Conservation (phyloP, 2,329 filamentous ascomycete species). For the Botrytis medusae region DNA sequence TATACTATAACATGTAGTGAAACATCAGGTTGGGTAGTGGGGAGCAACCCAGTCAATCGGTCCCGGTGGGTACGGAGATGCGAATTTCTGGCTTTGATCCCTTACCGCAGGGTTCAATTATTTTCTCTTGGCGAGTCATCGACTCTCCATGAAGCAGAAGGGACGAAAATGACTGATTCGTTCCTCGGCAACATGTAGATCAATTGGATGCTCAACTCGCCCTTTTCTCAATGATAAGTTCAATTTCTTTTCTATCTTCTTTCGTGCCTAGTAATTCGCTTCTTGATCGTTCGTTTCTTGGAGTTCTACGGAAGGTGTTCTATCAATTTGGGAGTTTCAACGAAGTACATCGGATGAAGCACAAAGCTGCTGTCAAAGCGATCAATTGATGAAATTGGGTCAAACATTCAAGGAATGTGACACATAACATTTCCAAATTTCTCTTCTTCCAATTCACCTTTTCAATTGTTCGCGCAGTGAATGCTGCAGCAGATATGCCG, state of each 20-base stretch:
- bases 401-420: slow-evolving; percentile 16
- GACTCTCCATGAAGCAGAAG: background rate
- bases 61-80: background rate
- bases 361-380: slow-evolving; percentile 16
- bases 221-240: background rate
- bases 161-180: background rate
- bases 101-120: slow-evolving; percentile 7
- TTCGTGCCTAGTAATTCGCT: background rate
- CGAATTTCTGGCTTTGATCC: background rate
- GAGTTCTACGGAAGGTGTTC: background rate
- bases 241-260: background rate
- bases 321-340: background rate
- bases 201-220: background rate
- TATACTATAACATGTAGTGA: background rate
- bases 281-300: background rate
- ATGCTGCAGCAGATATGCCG: slow-evolving; percentile 24
- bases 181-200: slow-evolving; percentile 11
- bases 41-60: background rate
- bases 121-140: background rate
- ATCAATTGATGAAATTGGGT: background rate
- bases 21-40: background rate
- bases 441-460: background rate
- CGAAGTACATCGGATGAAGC: background rate
- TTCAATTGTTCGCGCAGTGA: background rate
- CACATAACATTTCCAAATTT: background rate